phyloP scores from a whole-genome alignment of 163 green algal species.

The Scenedesmus sp. region DNA sequence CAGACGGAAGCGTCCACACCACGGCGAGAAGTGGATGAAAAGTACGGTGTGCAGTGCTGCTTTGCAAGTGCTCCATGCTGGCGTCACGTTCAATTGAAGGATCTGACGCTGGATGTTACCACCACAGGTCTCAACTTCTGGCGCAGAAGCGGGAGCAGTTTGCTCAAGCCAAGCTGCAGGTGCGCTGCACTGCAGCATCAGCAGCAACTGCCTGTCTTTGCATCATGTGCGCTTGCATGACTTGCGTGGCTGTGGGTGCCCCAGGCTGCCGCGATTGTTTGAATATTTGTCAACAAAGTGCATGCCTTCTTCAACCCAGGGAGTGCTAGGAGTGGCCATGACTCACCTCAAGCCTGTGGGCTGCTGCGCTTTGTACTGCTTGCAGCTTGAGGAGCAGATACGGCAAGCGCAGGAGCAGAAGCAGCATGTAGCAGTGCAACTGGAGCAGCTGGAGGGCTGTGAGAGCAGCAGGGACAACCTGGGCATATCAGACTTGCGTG shows the following conservation, averaged over 20 bases:
- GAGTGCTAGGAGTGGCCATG: too few species aligned
- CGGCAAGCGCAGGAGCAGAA: constrained; percentile 32
- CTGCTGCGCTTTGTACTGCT: not conserved
- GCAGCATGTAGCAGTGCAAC: constrained; percentile 23
- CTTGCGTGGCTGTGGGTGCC: not conserved
- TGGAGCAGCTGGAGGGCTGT: constrained; percentile 46
- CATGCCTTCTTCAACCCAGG: too few species aligned
- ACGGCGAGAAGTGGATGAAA: constrained; percentile 6
- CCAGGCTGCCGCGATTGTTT: not conserved
- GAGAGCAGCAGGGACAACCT: constrained; percentile 10
- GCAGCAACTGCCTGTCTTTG: not conserved
- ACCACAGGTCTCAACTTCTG: not conserved
- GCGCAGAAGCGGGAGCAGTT: constrained; percentile 32
- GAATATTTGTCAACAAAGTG: not conserved
- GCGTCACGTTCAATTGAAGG: not conserved
- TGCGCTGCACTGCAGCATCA: not conserved
- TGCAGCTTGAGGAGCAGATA: constrained; percentile 34
- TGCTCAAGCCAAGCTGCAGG: constrained; percentile 8
- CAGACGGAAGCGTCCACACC: constrained; percentile 20
- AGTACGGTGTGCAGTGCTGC: constrained; percentile 7
- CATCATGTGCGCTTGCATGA: not conserved
- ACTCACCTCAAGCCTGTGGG: not conserved
- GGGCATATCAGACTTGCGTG: constrained; percentile 10
- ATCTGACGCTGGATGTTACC: not conserved
- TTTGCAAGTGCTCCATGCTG: not conserved